Evolutionary conservation across 1,139 yeast genomes (phyloP).

Genomic region (Tardiomyces blankii): DNA sequence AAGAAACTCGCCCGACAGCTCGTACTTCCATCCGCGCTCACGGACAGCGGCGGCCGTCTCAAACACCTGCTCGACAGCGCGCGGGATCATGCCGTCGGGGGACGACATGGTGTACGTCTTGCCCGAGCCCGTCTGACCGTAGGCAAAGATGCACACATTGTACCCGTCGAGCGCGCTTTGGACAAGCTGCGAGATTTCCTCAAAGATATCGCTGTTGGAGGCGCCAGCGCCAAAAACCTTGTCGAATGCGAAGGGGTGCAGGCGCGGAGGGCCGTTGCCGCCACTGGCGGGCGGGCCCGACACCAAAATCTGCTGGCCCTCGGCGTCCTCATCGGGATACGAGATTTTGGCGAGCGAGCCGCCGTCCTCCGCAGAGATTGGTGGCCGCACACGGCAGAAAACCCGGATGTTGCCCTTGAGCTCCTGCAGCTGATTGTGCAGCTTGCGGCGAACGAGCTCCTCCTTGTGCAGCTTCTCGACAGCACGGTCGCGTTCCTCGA

Average conservation of each 20-base stretch:
- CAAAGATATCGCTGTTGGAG: slow-evolving; percentile 56
- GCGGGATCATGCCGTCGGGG: slow-evolving; percentile 73
- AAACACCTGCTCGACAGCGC: slow-evolving; percentile 65
- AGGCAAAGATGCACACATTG: slow-evolving; percentile 90
- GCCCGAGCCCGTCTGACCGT: slow-evolving; percentile 98
- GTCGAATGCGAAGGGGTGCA: slow-evolving; percentile 74
- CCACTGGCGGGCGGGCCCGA: slow-evolving; percentile 15
- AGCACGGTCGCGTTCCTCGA: slow-evolving; percentile 13
- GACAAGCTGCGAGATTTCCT: slow-evolving; percentile 77
- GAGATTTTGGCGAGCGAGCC: slow-evolving; percentile 27
- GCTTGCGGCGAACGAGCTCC: slow-evolving; percentile 45
- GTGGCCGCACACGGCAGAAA: slow-evolving; percentile 76
- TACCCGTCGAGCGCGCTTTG: slow-evolving; percentile 87
- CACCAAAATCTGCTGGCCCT: slow-evolving; percentile 30
- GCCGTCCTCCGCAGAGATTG: slow-evolving; percentile 15
- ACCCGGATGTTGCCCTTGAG: slow-evolving; percentile 89
- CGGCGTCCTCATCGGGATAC: slow-evolving; percentile 44
- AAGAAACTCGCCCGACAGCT: slow-evolving; percentile 63
- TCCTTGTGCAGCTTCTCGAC: slow-evolving; percentile 32
- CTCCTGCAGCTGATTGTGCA: slow-evolving; percentile 74
- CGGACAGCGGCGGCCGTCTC: slow-evolving; percentile 40
- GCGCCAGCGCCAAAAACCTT: slow-evolving; percentile 51
- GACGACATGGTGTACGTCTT: slow-evolving; percentile 84
- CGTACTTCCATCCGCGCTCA: slow-evolving; percentile 55
- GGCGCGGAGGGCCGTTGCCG: slow-evolving; percentile 9